A percentile compares a stretch with the other conserved stretches of the same genome.
Conservation (phyloP, 129 eudicot genomes). For the Deinandra increscens region DNA sequence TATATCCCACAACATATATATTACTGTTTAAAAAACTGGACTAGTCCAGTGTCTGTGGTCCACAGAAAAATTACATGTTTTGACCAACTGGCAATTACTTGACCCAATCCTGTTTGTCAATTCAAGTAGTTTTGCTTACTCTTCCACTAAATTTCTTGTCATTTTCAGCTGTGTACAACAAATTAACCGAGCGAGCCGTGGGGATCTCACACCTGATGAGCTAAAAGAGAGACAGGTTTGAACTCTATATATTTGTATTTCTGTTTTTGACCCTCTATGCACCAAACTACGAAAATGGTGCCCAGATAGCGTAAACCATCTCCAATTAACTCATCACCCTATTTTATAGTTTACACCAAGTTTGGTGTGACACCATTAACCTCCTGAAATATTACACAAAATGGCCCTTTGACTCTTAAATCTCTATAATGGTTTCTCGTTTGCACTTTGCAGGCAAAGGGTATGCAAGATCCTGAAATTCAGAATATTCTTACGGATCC, state of each 20-base stretch:
- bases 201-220: slow-evolving; percentile 88
- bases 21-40: no score
- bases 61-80: neutral
- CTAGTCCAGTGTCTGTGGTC: neutral
- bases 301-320: no score
- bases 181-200: slow-evolving; percentile 90
- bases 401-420: no score
- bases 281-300: slow-evolving; percentile 41
- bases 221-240: slow-evolving; percentile 96
- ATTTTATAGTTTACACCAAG: no score
- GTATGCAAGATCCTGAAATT: slow-evolving; percentile 95
- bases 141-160: no score
- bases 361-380: no score
- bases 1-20: no score
- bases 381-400: no score
- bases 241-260: no score
- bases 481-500: slow-evolving; percentile 92
- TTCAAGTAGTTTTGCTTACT: no score
- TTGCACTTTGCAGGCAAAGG: slow-evolving; percentile 85
- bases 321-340: no score
- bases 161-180: slow-evolving; percentile 62
- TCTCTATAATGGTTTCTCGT: neutral
- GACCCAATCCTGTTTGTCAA: neutral
- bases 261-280: slow-evolving; percentile 53
- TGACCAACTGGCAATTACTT: neutral